These are phyloP conservation scores for Apiotrichum akiyoshidainum DNA, from an alignment of 1,284 basidiomycete genomes.

Conservation along the genomic window DNA sequence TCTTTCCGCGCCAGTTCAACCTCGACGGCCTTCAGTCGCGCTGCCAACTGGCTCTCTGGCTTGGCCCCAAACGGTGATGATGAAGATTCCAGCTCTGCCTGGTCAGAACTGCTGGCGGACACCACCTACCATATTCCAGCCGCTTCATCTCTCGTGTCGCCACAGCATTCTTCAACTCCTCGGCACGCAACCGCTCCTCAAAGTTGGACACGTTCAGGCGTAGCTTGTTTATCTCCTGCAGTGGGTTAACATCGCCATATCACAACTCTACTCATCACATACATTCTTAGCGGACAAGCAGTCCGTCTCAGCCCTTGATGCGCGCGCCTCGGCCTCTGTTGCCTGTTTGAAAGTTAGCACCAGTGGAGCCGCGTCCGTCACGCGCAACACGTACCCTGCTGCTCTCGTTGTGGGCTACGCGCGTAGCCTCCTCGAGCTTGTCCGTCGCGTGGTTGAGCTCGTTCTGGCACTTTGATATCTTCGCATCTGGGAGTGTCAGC, in stretches of 20 bases:
- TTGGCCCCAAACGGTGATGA: background rate
- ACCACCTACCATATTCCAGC: slow-evolving; percentile 37
- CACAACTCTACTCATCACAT: no score
- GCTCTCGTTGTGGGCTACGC: slow-evolving; percentile 1
- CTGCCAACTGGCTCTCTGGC: slow-evolving; percentile 20
- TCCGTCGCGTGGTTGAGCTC: background rate
- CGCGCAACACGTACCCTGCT: background rate
- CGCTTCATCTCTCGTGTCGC: slow-evolving; percentile 38
- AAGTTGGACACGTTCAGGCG: slow-evolving; percentile 41
- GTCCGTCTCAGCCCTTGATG: slow-evolving; percentile 31
- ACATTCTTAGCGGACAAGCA: slow-evolving; percentile 3
- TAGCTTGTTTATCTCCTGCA: slow-evolving; percentile 36
- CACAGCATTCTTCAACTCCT: slow-evolving; percentile 30
- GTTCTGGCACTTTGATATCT: background rate
- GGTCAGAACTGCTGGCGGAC: background rate
- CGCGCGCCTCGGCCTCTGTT: slow-evolving; percentile 33
- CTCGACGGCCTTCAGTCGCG: slow-evolving; percentile 33
- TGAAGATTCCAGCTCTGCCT: slow-evolving; percentile 16
- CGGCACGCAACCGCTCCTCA: slow-evolving; percentile 31
- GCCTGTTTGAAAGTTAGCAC: slow-evolving; percentile 17
- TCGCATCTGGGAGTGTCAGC: background rate
- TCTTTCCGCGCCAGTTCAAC: slow-evolving; percentile 24
- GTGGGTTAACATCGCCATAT: no score
- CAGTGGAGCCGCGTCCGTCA: background rate
- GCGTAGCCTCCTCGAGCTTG: slow-evolving; percentile 2